Conservation (phyloP, 2,329 filamentous ascomycete genomes). For the Colletotrichum gigasporum region DNA sequence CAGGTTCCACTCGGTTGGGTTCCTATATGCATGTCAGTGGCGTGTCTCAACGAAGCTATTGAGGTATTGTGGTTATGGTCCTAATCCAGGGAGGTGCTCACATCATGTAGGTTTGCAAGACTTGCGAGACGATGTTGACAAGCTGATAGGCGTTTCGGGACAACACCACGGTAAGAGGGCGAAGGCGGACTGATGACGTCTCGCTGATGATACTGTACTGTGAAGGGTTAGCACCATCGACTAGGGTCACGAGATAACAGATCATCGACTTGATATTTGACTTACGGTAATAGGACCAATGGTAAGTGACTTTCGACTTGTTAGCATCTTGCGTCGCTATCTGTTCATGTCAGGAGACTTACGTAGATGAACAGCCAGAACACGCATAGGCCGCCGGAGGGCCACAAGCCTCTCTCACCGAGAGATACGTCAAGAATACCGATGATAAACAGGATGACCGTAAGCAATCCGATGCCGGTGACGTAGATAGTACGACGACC, state of each 20-base stretch:
- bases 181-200: slow-evolving; percentile 53
- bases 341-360: neutral
- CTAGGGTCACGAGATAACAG: too few species aligned
- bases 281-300: slow-evolving; percentile 55
- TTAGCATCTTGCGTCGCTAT: neutral
- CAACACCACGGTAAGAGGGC: slow-evolving; percentile 55
- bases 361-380: slow-evolving; percentile 53
- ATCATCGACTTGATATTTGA: slow-evolving; percentile 4
- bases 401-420: slow-evolving; percentile 49
- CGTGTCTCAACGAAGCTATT: neutral
- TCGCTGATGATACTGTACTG: slow-evolving; percentile 54
- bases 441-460: slow-evolving; percentile 51
- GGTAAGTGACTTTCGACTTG: slow-evolving; percentile 41
- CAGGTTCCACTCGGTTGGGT: slow-evolving; percentile 47
- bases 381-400: slow-evolving; percentile 50
- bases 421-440: slow-evolving; percentile 50
- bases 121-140: slow-evolving; percentile 47
- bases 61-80: too few species aligned
- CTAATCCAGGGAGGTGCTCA: neutral
- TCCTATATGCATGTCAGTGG: slow-evolving; percentile 23
- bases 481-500: slow-evolving; percentile 55
- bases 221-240: neutral
- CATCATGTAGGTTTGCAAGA: slow-evolving; percentile 46
- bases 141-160: slow-evolving; percentile 52
- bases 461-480: slow-evolving; percentile 46